These are phyloP conservation scores for Emericellopsis terricola DNA, from an alignment of 495 filamentous ascomycete genomes.

Conservation along the genomic window DNA sequence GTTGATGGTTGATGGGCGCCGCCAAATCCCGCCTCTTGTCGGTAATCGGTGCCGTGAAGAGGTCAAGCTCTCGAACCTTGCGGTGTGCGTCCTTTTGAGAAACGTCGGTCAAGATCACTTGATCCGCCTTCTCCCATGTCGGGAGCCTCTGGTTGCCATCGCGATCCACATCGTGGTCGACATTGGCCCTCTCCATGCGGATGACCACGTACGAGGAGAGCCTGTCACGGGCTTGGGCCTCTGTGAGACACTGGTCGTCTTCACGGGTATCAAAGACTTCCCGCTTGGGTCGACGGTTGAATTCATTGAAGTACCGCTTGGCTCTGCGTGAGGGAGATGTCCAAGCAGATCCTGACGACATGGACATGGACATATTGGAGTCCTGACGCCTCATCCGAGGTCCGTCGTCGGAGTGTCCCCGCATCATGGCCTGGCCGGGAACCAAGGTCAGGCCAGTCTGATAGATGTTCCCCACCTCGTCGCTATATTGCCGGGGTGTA, in stretches of 20 bases:
- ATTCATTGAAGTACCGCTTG: too few species aligned
- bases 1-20: constrained; percentile 11
- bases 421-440: too few species aligned
- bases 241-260: constrained; percentile 4
- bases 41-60: constrained; percentile 3
- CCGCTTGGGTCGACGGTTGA: background rate
- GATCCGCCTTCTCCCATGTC: constrained; percentile 13
- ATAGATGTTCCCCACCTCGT: too few species aligned
- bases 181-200: constrained; percentile 3
- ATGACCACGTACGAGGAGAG: constrained; percentile 4
- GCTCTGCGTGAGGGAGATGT: too few species aligned
- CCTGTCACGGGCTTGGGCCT: constrained; percentile 4
- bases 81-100: constrained; percentile 8
- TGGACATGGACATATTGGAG: too few species aligned
- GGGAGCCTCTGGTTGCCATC: constrained; percentile 8
- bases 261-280: constrained; percentile 1
- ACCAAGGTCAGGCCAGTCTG: too few species aligned
- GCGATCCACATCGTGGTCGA: constrained; percentile 7
- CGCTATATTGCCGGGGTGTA: too few species aligned
- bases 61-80: constrained; percentile 14
- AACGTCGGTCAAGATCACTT: constrained; percentile 8
- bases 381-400: too few species aligned
- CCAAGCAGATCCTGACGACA: too few species aligned
- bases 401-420: too few species aligned
- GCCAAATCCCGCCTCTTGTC: constrained; percentile 14